Percentiles rank a stretch among this genome's conserved stretches.
Evolutionary conservation across 345 rosid genomes (phyloP).

Genomic region (Hibiscus syriacus): DNA sequence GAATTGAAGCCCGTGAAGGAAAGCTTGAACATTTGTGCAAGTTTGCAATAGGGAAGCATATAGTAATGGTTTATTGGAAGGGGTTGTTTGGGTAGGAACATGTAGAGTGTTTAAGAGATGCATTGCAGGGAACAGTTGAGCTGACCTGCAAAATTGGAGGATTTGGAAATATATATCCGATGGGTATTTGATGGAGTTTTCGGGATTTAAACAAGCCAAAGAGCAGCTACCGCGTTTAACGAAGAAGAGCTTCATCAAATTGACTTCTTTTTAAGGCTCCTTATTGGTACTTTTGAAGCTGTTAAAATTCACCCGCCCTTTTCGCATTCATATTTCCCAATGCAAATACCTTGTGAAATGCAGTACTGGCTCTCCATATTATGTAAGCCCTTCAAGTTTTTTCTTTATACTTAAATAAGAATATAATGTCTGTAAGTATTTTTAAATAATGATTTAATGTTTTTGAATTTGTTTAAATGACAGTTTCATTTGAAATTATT

Average conservation of each 20-base stretch:
- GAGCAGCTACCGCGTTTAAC: conserved; percentile 27
- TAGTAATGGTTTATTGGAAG: conserved; percentile 40
- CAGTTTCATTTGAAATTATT: too few species aligned
- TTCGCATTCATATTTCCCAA: not conserved
- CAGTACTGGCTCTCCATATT: not conserved
- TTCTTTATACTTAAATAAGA: too few species aligned
- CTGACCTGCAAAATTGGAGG: conserved; percentile 45
- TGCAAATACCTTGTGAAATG: too few species aligned
- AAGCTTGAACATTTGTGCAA: conserved; percentile 42
- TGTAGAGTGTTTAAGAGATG: conserved; percentile 43
- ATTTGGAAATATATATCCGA: conserved; percentile 28
- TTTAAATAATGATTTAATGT: too few species aligned
- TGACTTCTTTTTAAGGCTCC: not conserved
- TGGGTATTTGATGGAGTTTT: conserved; percentile 9
- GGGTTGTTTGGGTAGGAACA: conserved; percentile 1
- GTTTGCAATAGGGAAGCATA: conserved; percentile 76
- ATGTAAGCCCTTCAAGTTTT: too few species aligned
- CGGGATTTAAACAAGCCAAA: conserved; percentile 15
- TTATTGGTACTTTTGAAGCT: not conserved
- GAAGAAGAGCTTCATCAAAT: not conserved
- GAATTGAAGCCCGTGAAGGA: conserved; percentile 59
- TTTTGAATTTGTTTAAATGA: too few species aligned
- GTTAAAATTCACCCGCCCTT: not conserved
- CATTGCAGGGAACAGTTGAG: conserved; percentile 44
- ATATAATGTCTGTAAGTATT: too few species aligned